These are phyloP conservation scores for Trichomonascus vanleenenianus DNA, from an alignment of 805 yeast genomes.

Conservation along the genomic window DNA sequence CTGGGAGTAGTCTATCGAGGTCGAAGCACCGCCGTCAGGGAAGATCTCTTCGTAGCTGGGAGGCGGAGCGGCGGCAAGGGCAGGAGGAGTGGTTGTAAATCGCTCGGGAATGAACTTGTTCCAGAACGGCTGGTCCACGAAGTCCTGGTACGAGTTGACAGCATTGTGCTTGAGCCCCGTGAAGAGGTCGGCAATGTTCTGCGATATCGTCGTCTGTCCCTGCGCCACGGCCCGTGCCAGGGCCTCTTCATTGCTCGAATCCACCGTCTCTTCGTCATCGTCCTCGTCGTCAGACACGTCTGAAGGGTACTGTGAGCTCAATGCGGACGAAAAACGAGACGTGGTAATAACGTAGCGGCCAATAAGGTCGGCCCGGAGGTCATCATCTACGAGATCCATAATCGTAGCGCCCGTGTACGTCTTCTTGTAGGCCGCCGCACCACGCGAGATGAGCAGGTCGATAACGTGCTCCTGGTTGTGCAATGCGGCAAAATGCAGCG, in stretches of 20 bases:
- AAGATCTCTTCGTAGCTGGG: conserved; percentile 24
- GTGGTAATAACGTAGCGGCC: background rate
- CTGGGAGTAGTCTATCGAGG: conserved; percentile 12
- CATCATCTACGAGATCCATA: conserved; percentile 20
- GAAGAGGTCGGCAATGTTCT: conserved; percentile 6
- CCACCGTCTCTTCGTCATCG: background rate
- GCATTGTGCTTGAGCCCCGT: conserved; percentile 9
- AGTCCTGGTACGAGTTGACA: conserved; percentile 5
- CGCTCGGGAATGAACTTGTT: conserved; percentile 10
- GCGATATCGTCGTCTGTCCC: background rate
- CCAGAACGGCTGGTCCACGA: conserved; percentile 9
- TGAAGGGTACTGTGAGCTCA: background rate
- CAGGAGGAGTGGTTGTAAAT: background rate
- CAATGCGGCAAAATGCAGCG: conserved; percentile 79
- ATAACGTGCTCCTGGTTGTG: conserved; percentile 65
- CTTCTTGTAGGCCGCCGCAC: conserved; percentile 48
- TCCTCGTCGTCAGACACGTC: background rate
- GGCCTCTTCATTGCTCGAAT: conserved; percentile 1
- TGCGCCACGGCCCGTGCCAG: conserved; percentile 1
- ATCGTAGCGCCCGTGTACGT: conserved; percentile 40
- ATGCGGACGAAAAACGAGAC: background rate
- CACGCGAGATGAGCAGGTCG: conserved; percentile 51
- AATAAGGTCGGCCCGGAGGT: conserved; percentile 9
- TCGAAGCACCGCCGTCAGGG: conserved; percentile 16
- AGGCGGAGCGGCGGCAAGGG: conserved; percentile 10